Percentiles rank a stretch among this genome's conserved stretches.
Evolutionary conservation across 2,329 filamentous ascomycete species (phyloP).

Genomic region (Pseudogymnoascus sp.): DNA sequence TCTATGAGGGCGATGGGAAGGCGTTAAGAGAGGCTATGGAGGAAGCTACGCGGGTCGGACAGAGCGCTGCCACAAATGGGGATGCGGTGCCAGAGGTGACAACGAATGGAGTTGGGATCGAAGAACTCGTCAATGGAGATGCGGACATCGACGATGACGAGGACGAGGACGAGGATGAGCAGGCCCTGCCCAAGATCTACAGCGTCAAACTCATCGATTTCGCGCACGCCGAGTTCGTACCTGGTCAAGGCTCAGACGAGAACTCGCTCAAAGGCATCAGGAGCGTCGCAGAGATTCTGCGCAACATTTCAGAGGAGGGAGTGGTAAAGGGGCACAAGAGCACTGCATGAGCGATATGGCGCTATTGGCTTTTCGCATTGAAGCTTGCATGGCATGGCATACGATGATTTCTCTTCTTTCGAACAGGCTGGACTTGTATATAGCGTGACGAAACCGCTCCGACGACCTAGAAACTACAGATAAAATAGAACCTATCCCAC

Average conservation of each 20-base stretch:
- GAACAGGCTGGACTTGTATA: constrained; percentile 8
- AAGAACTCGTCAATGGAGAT: constrained; percentile 23
- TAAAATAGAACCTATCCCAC: constrained; percentile 2
- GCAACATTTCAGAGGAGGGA: not conserved
- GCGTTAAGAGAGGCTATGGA: constrained; percentile 36
- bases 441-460: constrained; percentile 2
- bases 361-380: constrained; percentile 4
- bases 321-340: not conserved
- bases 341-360: not conserved
- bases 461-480: constrained; percentile 5
- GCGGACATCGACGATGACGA: constrained; percentile 38
- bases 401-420: not conserved
- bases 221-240: constrained; percentile 77
- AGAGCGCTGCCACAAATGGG: constrained; percentile 23
- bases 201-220: constrained; percentile 91
- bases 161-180: constrained; percentile 46
- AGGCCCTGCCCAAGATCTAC: constrained; percentile 57
- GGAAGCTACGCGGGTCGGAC: constrained; percentile 25
- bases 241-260: constrained; percentile 76
- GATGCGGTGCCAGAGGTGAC: constrained; percentile 11
- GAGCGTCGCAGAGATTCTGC: constrained; percentile 62
- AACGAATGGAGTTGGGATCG: constrained; percentile 16
- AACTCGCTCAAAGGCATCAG: constrained; percentile 70
- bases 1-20: constrained; percentile 55
- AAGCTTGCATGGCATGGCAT: not conserved